Percentiles rank a stretch among this genome's conserved stretches.
These are phyloP conservation scores for Triticum turgidum DNA, from an alignment of 176 grass and related monocot genomes.

Conservation along the genomic window DNA sequence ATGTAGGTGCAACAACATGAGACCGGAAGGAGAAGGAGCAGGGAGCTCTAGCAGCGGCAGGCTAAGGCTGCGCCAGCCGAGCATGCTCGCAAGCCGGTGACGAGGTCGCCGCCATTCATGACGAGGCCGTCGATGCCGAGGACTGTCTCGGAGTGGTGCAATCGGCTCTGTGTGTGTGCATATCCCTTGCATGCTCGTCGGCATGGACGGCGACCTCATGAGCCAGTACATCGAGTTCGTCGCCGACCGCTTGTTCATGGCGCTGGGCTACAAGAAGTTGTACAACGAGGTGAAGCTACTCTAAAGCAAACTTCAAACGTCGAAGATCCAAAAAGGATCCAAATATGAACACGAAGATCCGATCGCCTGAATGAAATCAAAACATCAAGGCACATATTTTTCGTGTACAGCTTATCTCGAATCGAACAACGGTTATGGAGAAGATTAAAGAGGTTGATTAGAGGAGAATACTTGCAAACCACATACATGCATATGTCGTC, in stretches of 20 bases:
- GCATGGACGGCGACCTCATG: constrained; percentile 76
- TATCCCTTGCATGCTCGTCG: constrained; percentile 48
- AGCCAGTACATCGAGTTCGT: constrained; percentile 74
- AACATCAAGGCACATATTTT: too few species aligned
- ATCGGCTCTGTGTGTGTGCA: background rate
- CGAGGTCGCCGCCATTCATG: background rate
- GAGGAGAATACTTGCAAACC: too few species aligned
- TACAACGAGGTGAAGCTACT: constrained; percentile 37
- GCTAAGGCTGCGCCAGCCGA: background rate
- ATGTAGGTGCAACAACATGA: background rate
- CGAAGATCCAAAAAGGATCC: too few species aligned
- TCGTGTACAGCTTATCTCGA: too few species aligned
- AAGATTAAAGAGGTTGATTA: too few species aligned
- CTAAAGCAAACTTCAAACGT: too few species aligned
- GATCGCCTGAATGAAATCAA: too few species aligned
- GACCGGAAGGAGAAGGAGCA: background rate
- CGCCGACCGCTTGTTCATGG: constrained; percentile 52
- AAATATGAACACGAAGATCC: too few species aligned
- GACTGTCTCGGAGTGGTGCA: background rate
- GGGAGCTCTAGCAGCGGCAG: background rate
- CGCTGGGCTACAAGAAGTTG: constrained; percentile 47
- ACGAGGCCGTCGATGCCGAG: background rate
- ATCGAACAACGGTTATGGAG: too few species aligned
- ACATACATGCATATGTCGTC: too few species aligned
- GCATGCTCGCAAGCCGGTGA: background rate